phyloP scores from a whole-genome alignment of 2,329 filamentous ascomycete genomes.

The Stemphylium vesicarium region DNA sequence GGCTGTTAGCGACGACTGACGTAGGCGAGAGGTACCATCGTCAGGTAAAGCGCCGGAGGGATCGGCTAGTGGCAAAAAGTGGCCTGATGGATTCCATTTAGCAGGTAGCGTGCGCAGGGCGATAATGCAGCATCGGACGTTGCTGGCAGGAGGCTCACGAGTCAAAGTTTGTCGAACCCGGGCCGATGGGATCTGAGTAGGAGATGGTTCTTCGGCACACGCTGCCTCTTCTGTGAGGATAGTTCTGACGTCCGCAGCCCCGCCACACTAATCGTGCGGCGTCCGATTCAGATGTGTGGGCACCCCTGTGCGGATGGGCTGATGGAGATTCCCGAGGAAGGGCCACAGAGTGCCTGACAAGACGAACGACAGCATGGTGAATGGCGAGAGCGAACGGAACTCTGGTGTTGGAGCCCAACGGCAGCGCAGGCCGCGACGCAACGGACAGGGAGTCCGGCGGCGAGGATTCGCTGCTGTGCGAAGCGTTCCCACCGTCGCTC shows the following conservation, averaged over 20 bases:
- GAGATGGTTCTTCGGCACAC: constrained; percentile 20
- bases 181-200: constrained; percentile 18
- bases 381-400: background rate
- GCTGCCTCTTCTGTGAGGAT: constrained; percentile 7
- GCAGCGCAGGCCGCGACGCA: background rate
- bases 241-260: constrained; percentile 18
- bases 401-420: constrained; percentile 18
- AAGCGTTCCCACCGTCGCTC: constrained; percentile 5
- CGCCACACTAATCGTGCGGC: constrained; percentile 22
- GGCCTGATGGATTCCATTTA: background rate
- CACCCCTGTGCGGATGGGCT: constrained; percentile 13
- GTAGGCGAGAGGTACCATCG: no score
- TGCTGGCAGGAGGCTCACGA: background rate
- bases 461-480: background rate
- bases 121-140: no score
- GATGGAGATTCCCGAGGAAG: constrained; percentile 23
- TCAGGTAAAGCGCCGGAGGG: no score
- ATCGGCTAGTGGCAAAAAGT: no score
- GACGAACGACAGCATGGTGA: background rate
- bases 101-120: background rate
- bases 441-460: background rate
- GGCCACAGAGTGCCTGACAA: constrained; percentile 6
- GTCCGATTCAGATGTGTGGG: constrained; percentile 23
- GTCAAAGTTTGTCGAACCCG: constrained; percentile 5
- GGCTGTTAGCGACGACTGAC: no score